Evolutionary conservation across 1,284 basidiomycete species (phyloP), one percentile per base, ranked within the genome.

Genomic region (Microbotryum scabiosae): DNA sequence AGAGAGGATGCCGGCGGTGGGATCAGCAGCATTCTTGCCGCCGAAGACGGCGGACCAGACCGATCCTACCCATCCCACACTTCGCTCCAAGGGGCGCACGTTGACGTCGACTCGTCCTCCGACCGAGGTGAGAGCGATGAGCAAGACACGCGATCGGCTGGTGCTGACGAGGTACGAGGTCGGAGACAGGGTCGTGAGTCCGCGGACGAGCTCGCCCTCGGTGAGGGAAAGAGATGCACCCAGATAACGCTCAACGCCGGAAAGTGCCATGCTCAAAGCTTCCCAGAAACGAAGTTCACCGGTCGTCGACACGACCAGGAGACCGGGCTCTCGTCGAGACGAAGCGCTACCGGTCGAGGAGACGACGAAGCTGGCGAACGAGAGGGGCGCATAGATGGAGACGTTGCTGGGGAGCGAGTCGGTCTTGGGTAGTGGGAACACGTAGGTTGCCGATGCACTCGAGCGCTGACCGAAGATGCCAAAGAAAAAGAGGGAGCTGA

Each of bases 221-320:
- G 56, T 60, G 5, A 77, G 59, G 3, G 71, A 63, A 2, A 74
- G 55, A 67, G 63, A 30, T 71, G 72, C 57, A 63, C 53, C 30
- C 20, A 61, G 63, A 55, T 54, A 71, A 4, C 63, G 59, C 52
- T 68, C 64, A 3, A 68, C 71, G n/a, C 69, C 74, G 20, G 73
- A 70, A 28, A 79, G 72, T 1, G 76, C 76, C 26, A 74, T 61
- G 36, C 72, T 73, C 67, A 77, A 71, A 44, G 67, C 72, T 53
- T 77, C 75, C 78, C 78, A 79, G 53, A 75, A 75, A 2, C 75
- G 68, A 25, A 77, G 60, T 44, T 75, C 73, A 26, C 78, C 78
- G 4, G 72, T 65, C 1, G 75, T 66, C 14, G 70, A 70, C 16
- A 77, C 70, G 23, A 76, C 62, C 10, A 79, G 64, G 44, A 78